These are phyloP conservation scores for Rhodotorula mucilaginosa DNA, from an alignment of 1,284 basidiomycete species.

Conservation along the genomic window DNA sequence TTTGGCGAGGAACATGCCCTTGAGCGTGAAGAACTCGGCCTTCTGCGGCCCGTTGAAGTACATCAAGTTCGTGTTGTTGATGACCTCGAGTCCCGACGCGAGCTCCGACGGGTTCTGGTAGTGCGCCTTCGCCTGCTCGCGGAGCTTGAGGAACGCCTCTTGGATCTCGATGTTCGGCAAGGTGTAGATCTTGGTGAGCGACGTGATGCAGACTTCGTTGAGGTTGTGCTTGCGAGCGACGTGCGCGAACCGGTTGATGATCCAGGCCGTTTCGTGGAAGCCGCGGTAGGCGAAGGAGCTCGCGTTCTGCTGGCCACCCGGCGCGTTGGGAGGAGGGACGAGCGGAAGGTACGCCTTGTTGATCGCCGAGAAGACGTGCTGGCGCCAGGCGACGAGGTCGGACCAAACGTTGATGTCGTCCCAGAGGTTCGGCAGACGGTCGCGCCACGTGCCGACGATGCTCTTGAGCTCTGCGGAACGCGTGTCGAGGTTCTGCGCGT, in stretches of 20 bases:
- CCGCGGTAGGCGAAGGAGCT: constrained; percentile 90
- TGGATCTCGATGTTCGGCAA: constrained; percentile 99
- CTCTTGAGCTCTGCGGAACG: constrained; percentile 93
- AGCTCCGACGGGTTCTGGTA: constrained; percentile 94
- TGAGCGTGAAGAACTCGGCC: constrained; percentile 98
- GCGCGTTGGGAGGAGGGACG: constrained; percentile 58
- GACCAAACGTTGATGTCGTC: constrained; percentile 99
- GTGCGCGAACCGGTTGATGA: constrained; percentile 99
- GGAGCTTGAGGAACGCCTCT: constrained; percentile 96
- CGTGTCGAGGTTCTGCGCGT: constrained; percentile 84
- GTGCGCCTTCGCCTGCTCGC: constrained; percentile 98
- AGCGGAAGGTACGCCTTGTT: constrained; percentile 95
- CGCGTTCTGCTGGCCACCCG: constrained; percentile 56
- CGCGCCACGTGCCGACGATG: constrained; percentile 94
- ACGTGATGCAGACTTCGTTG: constrained; percentile 91
- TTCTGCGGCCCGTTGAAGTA: constrained; percentile 95
- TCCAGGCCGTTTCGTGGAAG: constrained; percentile 99
- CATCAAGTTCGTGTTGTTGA: constrained; percentile 99
- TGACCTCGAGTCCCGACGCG: constrained; percentile 90
- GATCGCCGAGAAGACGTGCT: constrained; percentile 86
- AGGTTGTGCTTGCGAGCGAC: constrained; percentile 96
- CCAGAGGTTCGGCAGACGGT: constrained; percentile 90
- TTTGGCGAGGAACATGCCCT: constrained; percentile 97
- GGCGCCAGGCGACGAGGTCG: constrained; percentile 95
- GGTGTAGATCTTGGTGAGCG: constrained; percentile 96